Evolutionary conservation across 805 yeast species (phyloP).

Genomic region (Yamadazyma philogaea): DNA sequence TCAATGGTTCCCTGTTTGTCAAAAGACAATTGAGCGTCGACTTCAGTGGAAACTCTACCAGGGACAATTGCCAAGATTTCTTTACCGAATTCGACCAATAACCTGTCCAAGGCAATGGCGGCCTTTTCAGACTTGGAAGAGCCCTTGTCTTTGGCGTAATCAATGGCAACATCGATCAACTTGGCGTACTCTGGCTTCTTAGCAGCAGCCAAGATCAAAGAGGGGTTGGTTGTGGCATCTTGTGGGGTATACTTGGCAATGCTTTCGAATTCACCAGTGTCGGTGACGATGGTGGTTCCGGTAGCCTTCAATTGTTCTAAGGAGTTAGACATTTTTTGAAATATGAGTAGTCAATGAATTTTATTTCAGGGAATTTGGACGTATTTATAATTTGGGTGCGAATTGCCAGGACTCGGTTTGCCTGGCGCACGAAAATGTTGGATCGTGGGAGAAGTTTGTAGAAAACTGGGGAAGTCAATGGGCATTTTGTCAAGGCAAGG

Average conservation of each 20-base stretch:
- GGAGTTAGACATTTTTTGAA: conserved; percentile 44
- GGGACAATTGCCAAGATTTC: conserved; percentile 93
- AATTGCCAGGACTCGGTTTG: conserved; percentile 1
- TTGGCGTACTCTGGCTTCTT: conserved; percentile 85
- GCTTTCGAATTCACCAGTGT: conserved; percentile 97
- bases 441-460: background rate
- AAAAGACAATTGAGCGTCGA: conserved; percentile 96
- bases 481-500: background rate
- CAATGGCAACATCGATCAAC: conserved; percentile 87
- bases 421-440: conserved; percentile 3
- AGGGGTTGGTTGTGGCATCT: conserved; percentile 99
- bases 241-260: conserved; percentile 98
- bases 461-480: background rate
- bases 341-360: conserved; percentile 1
- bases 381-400: conserved; percentile 6
- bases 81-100: conserved; percentile 93
- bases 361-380: conserved; percentile 3
- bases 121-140: conserved; percentile 65
- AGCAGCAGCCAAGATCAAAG: conserved; percentile 93
- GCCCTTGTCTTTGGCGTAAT: conserved; percentile 64
- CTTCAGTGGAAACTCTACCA: conserved; percentile 99
- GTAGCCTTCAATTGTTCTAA: conserved; percentile 90
- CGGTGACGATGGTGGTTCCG: conserved; percentile 96
- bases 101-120: conserved; percentile 79
- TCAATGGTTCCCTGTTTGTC: conserved; percentile 90